Percentiles rank a stretch among this genome's conserved stretches.
Evolutionary conservation across 495 filamentous ascomycete species (phyloP).

Genomic region (Hypomontagnella monticulosa): DNA sequence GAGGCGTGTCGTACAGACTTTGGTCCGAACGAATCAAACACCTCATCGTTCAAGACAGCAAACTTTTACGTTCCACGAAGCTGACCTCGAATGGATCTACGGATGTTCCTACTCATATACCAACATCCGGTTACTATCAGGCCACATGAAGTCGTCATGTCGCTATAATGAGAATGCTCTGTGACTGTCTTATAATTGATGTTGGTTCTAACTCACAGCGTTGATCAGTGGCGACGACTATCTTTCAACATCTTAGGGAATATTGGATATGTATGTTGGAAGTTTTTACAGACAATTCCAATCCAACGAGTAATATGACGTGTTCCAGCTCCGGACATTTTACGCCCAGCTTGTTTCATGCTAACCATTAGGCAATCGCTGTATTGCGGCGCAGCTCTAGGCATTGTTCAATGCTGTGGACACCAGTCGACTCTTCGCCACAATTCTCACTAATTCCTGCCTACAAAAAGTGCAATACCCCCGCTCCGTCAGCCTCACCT

Average conservation of each 20-base stretch:
- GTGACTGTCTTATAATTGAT: background rate
- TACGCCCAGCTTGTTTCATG: background rate
- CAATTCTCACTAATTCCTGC: background rate
- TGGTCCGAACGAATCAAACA: too few species aligned
- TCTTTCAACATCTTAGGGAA: background rate
- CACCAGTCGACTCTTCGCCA: conserved; percentile 6
- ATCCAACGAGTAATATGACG: background rate
- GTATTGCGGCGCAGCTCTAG: conserved; percentile 1
- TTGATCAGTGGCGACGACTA: background rate
- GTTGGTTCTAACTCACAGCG: background rate
- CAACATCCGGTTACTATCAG: too few species aligned
- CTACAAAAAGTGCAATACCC: conserved; percentile 3
- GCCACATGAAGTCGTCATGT: too few species aligned
- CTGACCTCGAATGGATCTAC: too few species aligned
- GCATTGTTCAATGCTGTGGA: conserved; percentile 11
- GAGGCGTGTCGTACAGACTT: conserved; percentile 1
- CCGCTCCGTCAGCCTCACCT: conserved; percentile 11
- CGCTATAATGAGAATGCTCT: too few species aligned
- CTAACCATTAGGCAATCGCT: background rate
- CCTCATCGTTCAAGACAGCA: too few species aligned
- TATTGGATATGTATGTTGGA: background rate
- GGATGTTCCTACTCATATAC: too few species aligned
- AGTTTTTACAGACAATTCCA: background rate
- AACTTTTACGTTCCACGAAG: too few species aligned
- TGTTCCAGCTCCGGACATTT: too few species aligned